Conservation (phyloP, 306 rosid genomes). For the Herpetospermum pedunculosum region DNA sequence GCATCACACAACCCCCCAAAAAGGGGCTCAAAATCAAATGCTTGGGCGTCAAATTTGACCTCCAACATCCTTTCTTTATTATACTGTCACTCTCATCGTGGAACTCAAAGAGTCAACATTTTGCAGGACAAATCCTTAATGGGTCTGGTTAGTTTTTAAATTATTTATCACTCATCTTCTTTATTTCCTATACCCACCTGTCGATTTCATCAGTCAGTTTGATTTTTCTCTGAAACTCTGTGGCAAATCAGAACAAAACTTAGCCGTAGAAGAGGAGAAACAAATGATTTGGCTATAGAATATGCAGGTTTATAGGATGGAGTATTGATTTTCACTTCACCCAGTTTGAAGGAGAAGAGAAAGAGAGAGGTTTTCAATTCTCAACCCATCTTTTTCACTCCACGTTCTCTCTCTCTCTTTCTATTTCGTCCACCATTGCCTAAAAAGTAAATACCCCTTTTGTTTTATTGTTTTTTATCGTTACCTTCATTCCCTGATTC, state of each 20-base stretch:
- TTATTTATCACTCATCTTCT: neutral
- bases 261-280: neutral
- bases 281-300: neutral
- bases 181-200: neutral
- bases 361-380: neutral
- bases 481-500: neutral
- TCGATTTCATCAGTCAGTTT: neutral
- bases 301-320: neutral
- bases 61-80: neutral
- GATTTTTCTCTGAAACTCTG: neutral
- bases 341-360: neutral
- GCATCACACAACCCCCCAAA: neutral
- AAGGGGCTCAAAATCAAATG: neutral
- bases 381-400: neutral
- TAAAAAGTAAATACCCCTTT: neutral
- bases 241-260: neutral
- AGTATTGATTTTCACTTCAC: neutral
- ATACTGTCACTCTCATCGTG: neutral
- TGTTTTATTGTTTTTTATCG: neutral
- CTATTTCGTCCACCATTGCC: neutral
- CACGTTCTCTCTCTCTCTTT: neutral
- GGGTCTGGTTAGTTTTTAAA: neutral
- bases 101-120: neutral
- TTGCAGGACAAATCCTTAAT: neutral
- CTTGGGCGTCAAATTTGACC: neutral